phyloP scores from a whole-genome alignment of 495 filamentous ascomycete genomes.

The Talaromyces thailandensis region DNA sequence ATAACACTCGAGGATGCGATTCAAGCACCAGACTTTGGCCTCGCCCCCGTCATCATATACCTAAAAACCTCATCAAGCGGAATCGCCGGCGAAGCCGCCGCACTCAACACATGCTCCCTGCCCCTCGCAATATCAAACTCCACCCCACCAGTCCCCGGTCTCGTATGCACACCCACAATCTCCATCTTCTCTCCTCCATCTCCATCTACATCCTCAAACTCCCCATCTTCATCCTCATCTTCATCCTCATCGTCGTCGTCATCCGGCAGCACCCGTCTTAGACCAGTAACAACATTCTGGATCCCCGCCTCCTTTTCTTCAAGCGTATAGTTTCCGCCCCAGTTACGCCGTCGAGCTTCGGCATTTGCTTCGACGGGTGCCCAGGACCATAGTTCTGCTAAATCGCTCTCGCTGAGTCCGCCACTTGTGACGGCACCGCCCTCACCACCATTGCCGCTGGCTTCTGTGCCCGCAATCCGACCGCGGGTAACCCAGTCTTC shows the following conservation, averaged over 20 bases:
- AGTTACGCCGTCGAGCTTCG: conserved; percentile 37
- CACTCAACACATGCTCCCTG: conserved; percentile 14
- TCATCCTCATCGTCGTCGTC: conserved; percentile 43
- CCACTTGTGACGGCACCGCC: not conserved
- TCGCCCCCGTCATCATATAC: conserved; percentile 44
- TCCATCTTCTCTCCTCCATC: conserved; percentile 26
- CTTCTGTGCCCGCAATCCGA: conserved; percentile 24
- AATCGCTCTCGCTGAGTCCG: conserved; percentile 26
- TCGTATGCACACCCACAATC: conserved; percentile 31
- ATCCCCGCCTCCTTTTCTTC: conserved; percentile 59
- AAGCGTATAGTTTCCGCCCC: conserved; percentile 57
- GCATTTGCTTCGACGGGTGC: conserved; percentile 41
- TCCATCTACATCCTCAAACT: conserved; percentile 28
- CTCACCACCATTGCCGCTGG: not conserved
- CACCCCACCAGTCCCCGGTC: conserved; percentile 26
- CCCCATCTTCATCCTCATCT: conserved; percentile 37
- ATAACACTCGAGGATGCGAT: not conserved
- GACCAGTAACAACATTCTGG: conserved; percentile 63
- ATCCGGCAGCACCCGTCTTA: conserved; percentile 48
- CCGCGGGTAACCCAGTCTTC: conserved; percentile 64
- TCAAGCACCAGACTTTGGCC: conserved; percentile 15
- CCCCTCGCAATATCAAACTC: conserved; percentile 36
- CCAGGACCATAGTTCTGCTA: conserved; percentile 41
- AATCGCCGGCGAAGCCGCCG: conserved; percentile 24
- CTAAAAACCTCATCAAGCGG: conserved; percentile 44